Base-by-base conservation (phyloP, 176 grass and related monocot genomes). In the Aegilops sharonensis region DNA sequence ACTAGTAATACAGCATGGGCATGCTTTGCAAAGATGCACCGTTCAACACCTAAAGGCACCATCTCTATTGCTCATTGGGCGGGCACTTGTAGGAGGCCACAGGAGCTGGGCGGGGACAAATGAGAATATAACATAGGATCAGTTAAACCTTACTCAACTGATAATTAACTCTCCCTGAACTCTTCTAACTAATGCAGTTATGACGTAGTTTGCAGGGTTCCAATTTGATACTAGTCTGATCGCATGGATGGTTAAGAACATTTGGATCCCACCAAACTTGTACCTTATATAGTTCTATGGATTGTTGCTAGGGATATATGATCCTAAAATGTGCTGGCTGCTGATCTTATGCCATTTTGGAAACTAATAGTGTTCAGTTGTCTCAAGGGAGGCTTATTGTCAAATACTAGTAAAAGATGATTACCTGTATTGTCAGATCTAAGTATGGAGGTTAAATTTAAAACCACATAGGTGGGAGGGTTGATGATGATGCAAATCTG, bases 301-400 rank as follows among this genome's bases (percentile, higher is more conserved):
- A 12, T 50, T 50, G 13, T n/a, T 71, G 14, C 62, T 80, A 47
- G 61, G 14, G 27, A 67, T 64, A 67, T 64, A 25, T 64, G 23
- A 79, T 29, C 57, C 35, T 35, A 79, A 79, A 61, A 32, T 79
- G 57, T 64, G 72, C 34, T 75, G 72, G 24, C 31, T 61, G 32
- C 32, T 37, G 32, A 63, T 79, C 77, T 64, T 72, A 43, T 64
- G 32, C 59, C 59, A 27, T 40, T 42, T 35, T 17, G 18, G 21
- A 13, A 40, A 79, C 34, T 63, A 36, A n/a, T 37, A 63, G 32
- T 62, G 20, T 64, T 80, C 78, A 80, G 3, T 45, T 65, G 18
- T 81, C 37, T 34, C 13, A 63, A 67, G 5, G 18, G 5, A 81
- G 62, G 14, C 72, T 30, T 75, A 17, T 17, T 80, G 21, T 64